Base-by-base conservation (phyloP, 2,329 filamentous ascomycete species). In the Cladosporium halotolerans region DNA sequence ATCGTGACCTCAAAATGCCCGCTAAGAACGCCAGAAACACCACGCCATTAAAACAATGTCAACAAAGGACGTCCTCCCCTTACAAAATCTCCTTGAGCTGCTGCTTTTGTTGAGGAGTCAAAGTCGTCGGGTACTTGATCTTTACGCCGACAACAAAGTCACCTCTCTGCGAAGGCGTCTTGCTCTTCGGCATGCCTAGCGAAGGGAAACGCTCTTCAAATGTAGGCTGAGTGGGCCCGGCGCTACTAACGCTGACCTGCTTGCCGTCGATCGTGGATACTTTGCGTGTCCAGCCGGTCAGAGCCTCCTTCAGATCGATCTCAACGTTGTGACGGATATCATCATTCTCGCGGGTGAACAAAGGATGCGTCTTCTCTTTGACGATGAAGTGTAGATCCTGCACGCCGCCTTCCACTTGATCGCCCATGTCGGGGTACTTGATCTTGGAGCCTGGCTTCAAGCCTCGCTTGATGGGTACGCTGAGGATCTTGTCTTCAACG, bases 401-500 rank as follows among this genome's bases (percentile, higher is more conserved):
- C 55, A 90, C 88, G 11, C 92, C 92, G 40, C 93, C 93, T 67
- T 97, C 93, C 57, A 96, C 90, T 70, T 97, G 91, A 71, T 99
- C 93, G 9, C 93, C 93, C n/a, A 99, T 91, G 40, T 92, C 90
- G 66, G 88, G 88, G 68, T 96, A 99, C 73, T 96, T 96, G 72
- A 99, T 96, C 79, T 97, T 99, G 66, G 89, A 95, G 31, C 93
- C 93, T 63, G 95, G 91, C 75, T 97, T 96, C 72, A 97, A 75
- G 55, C 93, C 93, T 5, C 89, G 85, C 75, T 96, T 97, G 74
- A 99, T 96, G 44, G 90, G 89, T 49, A 97, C 92, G 67, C 95
- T 90, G 31, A 99, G 76, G 14, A 96, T 89, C 65, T 91, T 88
- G 63, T 99, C 93, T 56, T 91, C 88, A 3, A 85, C 86, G 41